Conservation (phyloP, 495 filamentous ascomycete species). For the Podospora pseudoanserina region DNA sequence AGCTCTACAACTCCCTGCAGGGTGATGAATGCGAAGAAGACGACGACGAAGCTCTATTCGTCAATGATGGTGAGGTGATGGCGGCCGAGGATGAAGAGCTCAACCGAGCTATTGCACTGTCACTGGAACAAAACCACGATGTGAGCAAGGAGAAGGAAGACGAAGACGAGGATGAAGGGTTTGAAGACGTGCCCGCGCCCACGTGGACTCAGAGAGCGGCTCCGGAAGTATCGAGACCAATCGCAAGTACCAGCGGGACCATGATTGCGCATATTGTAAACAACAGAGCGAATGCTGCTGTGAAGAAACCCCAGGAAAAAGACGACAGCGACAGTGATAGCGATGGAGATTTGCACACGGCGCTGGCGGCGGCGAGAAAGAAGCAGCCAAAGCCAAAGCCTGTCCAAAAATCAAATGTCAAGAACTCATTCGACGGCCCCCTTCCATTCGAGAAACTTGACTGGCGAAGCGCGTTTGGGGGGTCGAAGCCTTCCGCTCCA, state of each 20-base stretch:
- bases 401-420: constrained; percentile 29
- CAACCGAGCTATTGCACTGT: constrained; percentile 77
- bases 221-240: constrained; percentile 48
- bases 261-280: constrained; percentile 63
- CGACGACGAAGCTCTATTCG: constrained; percentile 62
- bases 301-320: constrained; percentile 42
- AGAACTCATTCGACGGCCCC: constrained; percentile 67
- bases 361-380: constrained; percentile 49
- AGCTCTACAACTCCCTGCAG: constrained; percentile 1
- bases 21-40: constrained; percentile 13
- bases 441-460: constrained; percentile 86
- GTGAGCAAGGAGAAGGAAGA: constrained; percentile 26
- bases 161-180: constrained; percentile 44
- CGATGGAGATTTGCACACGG: constrained; percentile 59
- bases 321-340: constrained; percentile 60
- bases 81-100: constrained; percentile 75
- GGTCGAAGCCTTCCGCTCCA: constrained; percentile 40
- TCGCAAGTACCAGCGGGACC: constrained; percentile 49
- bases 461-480: constrained; percentile 57
- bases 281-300: constrained; percentile 54
- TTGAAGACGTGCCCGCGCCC: constrained; percentile 47
- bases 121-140: constrained; percentile 53
- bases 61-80: constrained; percentile 41
- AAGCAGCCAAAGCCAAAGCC: constrained; percentile 33
- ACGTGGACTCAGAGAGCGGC: constrained; percentile 54